These are phyloP conservation scores for Komagataella mondaviorum DNA, from an alignment of 805 yeast genomes.

Conservation along the genomic window DNA sequence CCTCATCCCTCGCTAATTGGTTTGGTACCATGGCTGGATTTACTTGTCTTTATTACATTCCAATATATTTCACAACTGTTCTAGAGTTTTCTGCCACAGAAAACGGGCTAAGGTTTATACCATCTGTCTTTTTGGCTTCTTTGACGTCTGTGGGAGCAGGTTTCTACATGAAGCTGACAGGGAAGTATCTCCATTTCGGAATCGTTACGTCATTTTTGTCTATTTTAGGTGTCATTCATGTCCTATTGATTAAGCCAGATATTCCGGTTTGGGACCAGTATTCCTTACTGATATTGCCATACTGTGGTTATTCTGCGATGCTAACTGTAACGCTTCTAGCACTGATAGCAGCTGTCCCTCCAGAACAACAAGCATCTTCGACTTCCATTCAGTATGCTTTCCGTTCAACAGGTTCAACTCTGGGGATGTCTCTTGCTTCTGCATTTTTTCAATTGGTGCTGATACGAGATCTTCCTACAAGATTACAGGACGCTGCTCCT, in stretches of 20 bases:
- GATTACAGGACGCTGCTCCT: constrained; percentile 10
- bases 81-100: constrained; percentile 36
- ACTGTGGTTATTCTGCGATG: constrained; percentile 42
- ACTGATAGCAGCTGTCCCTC: constrained; percentile 61
- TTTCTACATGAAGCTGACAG: constrained; percentile 48
- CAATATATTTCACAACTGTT: constrained; percentile 47
- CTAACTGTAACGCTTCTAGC: constrained; percentile 55
- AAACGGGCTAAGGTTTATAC: constrained; percentile 45
- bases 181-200: constrained; percentile 38
- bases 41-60: constrained; percentile 40
- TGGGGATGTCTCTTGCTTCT: constrained; percentile 52
- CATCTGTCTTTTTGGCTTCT: constrained; percentile 47
- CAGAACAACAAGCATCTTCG: constrained; percentile 50
- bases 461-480: constrained; percentile 11
- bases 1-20: constrained; percentile 54
- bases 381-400: constrained; percentile 57
- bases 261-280: constrained; percentile 28
- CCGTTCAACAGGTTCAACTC: constrained; percentile 52
- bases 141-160: constrained; percentile 54
- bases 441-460: constrained; percentile 44
- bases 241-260: constrained; percentile 18
- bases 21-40: constrained; percentile 36
- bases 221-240: constrained; percentile 27
- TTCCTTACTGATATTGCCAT: constrained; percentile 31
- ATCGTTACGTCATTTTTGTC: constrained; percentile 27